Percentiles rank a stretch among this genome's conserved stretches.
phyloP scores from a whole-genome alignment of 768 basidiomycete species.

The Pulveroboletus frians region DNA sequence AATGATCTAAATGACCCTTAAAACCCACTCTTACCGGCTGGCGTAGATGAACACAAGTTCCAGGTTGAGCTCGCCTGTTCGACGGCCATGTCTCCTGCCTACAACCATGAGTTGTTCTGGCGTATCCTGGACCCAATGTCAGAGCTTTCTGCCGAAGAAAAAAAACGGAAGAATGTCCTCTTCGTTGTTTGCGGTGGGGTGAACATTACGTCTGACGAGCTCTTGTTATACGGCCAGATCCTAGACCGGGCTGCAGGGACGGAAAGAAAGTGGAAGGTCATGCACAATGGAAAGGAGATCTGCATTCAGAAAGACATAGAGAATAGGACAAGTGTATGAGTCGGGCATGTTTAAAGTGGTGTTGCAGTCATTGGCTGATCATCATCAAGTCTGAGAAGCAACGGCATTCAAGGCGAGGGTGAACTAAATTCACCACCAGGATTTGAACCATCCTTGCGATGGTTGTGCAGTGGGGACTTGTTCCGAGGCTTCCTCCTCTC shows the following conservation, averaged over 20 bases:
- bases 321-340: neutral
- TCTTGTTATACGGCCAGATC: constrained; percentile 42
- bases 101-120: constrained; percentile 51
- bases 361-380: constrained; percentile 12
- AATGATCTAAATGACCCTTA: constrained; percentile 11
- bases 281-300: constrained; percentile 26
- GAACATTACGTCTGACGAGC: constrained; percentile 55
- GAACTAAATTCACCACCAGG: constrained; percentile 18
- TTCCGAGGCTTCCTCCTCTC: constrained; percentile 35
- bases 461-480: constrained; percentile 11
- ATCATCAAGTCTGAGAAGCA: neutral
- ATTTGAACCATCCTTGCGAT: constrained; percentile 27
- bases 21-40: neutral
- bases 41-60: constrained; percentile 67
- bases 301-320: constrained; percentile 14
- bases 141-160: constrained; percentile 20
- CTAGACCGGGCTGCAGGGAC: constrained; percentile 33
- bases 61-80: constrained; percentile 73
- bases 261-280: constrained; percentile 26
- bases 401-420: neutral
- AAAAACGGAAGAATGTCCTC: constrained; percentile 15
- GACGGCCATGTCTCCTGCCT: constrained; percentile 63
- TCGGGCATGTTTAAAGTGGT: neutral
- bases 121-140: constrained; percentile 26
- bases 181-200: constrained; percentile 42